Base-by-base conservation (phyloP, 2,329 filamentous ascomycete species). In the Phyllosticta paracitricarpa region DNA sequence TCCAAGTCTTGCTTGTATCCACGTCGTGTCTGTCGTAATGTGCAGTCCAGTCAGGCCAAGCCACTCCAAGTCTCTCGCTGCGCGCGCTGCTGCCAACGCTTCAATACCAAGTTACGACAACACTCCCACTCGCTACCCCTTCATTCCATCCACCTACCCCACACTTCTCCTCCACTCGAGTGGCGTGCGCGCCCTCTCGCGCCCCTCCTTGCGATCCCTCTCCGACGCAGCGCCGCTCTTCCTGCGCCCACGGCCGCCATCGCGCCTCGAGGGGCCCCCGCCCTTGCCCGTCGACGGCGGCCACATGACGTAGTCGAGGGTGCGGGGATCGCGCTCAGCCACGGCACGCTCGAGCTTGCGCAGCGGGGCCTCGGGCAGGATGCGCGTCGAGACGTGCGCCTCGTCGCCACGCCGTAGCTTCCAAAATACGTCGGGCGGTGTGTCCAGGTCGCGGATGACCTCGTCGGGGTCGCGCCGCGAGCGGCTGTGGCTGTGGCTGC, bases 261-360 rank as follows among this genome's bases (percentile, higher is more conserved):
- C 54, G 54, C 54, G 51, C 51, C 51, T n/a, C 24, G 51, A 10
- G 19, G 28, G 28, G 28, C 35, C 19, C 22, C 40, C 54, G 10
- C 19, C 58, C 52, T 26, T 35, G 52, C 52, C 54, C 59, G 59
- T 57, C 5, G 69, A 64, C 12, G 72, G 71, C 5, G 74, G 74
- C 33, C 67, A 63, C 26, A 69, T 69, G 10, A 78, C 70, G 58
- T 74, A 75, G 24, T 76, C 72, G 57, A 76, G 76, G 3, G 72
- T 77, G 30, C 76, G 69, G 1, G 71, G 71, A 63, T 79, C 77
- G 26, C 72, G 69, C n/a, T 70, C 67, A 9, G 72, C 67, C 54
- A 79, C 65, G 61, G 78, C 76, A 17, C 74, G 69, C 64, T 79
- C 77, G 2, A 78, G 65, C 7, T 71, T 68, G 74, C 76, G 77